Evolutionary conservation across 257 asterid genomes (phyloP).

Genomic region (Ilex asprella): DNA sequence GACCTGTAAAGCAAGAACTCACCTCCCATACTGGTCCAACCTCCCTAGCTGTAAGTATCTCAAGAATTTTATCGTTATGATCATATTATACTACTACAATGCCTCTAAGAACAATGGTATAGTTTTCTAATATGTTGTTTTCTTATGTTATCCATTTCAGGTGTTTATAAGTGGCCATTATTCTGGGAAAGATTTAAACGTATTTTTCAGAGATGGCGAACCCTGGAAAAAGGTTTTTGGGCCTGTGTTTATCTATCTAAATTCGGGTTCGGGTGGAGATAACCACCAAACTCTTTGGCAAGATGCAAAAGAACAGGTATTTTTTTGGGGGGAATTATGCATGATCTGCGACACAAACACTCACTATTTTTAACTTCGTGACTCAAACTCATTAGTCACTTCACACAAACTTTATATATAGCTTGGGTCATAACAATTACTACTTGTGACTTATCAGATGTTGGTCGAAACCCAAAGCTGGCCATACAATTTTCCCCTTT

Average conservation of each 20-base stretch:
- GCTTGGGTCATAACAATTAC: too few species aligned
- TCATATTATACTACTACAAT: too few species aligned
- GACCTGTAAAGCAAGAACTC: slow-evolving; percentile 19
- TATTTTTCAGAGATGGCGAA: slow-evolving; percentile 13
- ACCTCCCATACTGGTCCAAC: slow-evolving; percentile 18
- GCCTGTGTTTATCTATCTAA: slow-evolving; percentile 8
- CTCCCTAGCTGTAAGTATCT: slow-evolving; percentile 7
- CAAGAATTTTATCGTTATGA: too few species aligned
- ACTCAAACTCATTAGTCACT: too few species aligned
- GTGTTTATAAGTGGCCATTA: slow-evolving; percentile 20
- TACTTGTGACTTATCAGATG: slow-evolving; percentile 15
- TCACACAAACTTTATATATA: too few species aligned
- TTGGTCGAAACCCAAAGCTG: slow-evolving; percentile 47
- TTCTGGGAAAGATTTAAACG: slow-evolving; percentile 11
- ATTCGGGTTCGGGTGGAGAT: not conserved
- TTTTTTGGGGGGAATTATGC: slow-evolving; percentile 5
- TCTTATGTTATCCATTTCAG: not conserved
- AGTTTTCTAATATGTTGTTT: not conserved
- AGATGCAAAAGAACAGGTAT: slow-evolving; percentile 59
- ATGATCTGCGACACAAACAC: not conserved
- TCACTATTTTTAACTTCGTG: too few species aligned
- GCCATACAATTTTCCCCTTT: slow-evolving; percentile 74
- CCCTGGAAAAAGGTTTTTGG: slow-evolving; percentile 21
- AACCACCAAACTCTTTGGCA: slow-evolving; percentile 34
- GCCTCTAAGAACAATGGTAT: too few species aligned